Evolutionary conservation across 2,329 filamentous ascomycete genomes (phyloP), one percentile per base, ranked within the genome.

Genomic region (Chalaropsis ovoidea): DNA sequence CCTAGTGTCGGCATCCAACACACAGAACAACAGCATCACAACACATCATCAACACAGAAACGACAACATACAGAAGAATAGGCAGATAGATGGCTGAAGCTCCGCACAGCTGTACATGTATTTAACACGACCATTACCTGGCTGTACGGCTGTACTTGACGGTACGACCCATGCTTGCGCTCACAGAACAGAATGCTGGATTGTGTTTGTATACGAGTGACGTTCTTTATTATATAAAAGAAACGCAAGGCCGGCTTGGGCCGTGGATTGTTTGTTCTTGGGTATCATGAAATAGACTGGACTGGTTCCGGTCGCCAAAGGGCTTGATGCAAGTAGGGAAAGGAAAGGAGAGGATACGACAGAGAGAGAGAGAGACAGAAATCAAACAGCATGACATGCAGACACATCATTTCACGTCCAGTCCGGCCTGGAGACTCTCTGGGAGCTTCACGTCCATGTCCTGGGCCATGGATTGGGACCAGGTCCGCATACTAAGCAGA

Each of bases 401-500:
- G 35, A 39, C 35, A 39, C 4, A 39, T 58, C 52, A 58, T 58
- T 58, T 58, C 52, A 72, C 72, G 61, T 73, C 71, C 22, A 77
- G 68, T 39, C 76, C 76, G 61, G 77, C 73, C 17, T 76, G 74
- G 11, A 77, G 69, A 19, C 71, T 70, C 19, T 74, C 72, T 1
- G 76, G 75, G 4, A 76, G 69, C 10, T 61, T 58, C 7, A 58
- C n/a, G 0, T 58, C 52, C 24, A n/a, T 31, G 27, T 39, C 13
- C 52, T 58, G 27, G 31, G 52, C 52, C 27, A 58, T 35, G 0
- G 17, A 35, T 58, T 58, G 52, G 15, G 52, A 87, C 90, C 93
- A 99, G 0, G 87, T 85, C 66, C 93, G 84, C 72, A 95, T 82
- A 71, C 87, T 86, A 49, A 96, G 86, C 2, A 99, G 80, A 69